These are phyloP conservation scores for Lizonia empirigonia DNA, from an alignment of 2,329 filamentous ascomycete genomes.

Conservation along the genomic window DNA sequence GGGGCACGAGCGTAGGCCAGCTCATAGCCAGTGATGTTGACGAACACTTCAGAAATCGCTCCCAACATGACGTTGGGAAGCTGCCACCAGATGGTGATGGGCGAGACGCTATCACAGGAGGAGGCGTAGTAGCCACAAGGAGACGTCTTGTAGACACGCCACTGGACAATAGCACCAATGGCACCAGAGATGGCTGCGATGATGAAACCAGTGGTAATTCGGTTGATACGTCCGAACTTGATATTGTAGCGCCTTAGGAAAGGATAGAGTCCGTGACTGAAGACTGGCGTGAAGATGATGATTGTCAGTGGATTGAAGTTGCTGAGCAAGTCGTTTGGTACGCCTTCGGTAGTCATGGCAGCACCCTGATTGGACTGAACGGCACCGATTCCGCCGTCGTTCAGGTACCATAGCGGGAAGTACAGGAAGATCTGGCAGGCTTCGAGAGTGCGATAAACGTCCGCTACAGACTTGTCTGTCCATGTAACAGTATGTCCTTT, in stretches of 20 bases:
- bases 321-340: conserved; percentile 19
- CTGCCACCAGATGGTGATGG: conserved; percentile 53
- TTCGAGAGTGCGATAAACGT: conserved; percentile 24
- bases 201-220: conserved; percentile 59
- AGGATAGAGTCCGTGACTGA: conserved; percentile 58
- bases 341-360: conserved; percentile 21
- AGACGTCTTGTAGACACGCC: conserved; percentile 54
- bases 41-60: conserved; percentile 39
- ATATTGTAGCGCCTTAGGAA: conserved; percentile 50
- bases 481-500: conserved; percentile 34
- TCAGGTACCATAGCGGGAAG: conserved; percentile 49
- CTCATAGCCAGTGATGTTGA: conserved; percentile 54
- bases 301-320: conserved; percentile 19
- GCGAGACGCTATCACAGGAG: conserved; percentile 47
- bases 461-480: conserved; percentile 21
- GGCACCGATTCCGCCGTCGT: conserved; percentile 56
- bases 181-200: conserved; percentile 56
- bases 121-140: conserved; percentile 53
- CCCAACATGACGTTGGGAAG: conserved; percentile 47
- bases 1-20: conserved; percentile 53
- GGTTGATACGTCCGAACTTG: conserved; percentile 56
- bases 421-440: conserved; percentile 36
- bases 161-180: conserved; percentile 50
- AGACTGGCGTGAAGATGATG: conserved; percentile 48
- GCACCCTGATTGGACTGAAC: conserved; percentile 54